phyloP scores from a whole-genome alignment of 768 basidiomycete genomes.

The Mycena indigotica region DNA sequence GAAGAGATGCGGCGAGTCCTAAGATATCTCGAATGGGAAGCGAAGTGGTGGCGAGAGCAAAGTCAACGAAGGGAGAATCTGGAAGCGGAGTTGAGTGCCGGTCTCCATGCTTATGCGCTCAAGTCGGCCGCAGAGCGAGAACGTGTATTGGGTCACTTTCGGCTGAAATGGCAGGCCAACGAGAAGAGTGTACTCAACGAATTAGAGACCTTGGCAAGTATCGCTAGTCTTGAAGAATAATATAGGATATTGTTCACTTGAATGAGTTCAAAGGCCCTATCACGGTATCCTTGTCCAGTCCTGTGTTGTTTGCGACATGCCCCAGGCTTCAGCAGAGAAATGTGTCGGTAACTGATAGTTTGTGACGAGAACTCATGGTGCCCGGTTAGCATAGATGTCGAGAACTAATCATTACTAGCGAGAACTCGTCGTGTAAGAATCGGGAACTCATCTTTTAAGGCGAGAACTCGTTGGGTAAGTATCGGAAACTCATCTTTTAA shows the following conservation, averaged over 20 bases:
- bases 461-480: not conserved
- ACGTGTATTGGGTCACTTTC: not conserved
- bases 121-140: not conserved
- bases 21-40: slow-evolving; percentile 8
- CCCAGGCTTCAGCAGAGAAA: not conserved
- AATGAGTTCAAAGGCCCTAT: not conserved
- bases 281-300: not conserved
- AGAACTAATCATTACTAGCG: not conserved
- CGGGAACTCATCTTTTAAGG: not conserved
- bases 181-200: not conserved
- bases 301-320: not conserved
- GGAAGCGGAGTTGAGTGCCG: not conserved
- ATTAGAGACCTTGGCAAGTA: not conserved
- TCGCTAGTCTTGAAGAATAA: not conserved
- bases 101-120: not conserved
- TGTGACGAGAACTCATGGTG: not conserved
- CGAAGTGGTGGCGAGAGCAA: slow-evolving; percentile 7
- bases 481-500: no score
- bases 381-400: not conserved
- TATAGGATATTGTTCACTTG: not conserved
- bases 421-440: not conserved
- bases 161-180: not conserved
- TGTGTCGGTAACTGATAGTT: not conserved
- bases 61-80: not conserved
- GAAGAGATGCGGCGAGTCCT: slow-evolving; percentile 15